These are phyloP conservation scores for Blepharisma stoltei DNA, from an alignment of 73 alveolate genomes.

Conservation along the genomic window DNA sequence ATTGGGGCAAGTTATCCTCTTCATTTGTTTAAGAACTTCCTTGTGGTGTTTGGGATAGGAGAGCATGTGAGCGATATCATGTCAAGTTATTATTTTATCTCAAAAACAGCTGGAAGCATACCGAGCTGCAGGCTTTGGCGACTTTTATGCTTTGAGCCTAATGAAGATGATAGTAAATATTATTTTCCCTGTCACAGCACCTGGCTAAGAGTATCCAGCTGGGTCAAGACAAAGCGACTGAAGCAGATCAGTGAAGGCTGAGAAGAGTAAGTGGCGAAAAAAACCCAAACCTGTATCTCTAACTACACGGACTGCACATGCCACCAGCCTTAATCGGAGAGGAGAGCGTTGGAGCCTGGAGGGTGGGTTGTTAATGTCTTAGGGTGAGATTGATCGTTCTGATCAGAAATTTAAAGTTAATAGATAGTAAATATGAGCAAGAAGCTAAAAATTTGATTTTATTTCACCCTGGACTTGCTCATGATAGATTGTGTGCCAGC, in stretches of 20 bases:
- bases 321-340: no score
- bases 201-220: no score
- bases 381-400: no score
- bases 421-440: constrained; percentile 1
- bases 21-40: not conserved
- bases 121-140: not conserved
- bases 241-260: no score
- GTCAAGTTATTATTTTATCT: not conserved
- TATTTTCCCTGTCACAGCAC: no score
- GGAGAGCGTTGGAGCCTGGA: no score
- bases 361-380: no score
- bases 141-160: constrained; percentile 28
- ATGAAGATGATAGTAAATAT: not conserved
- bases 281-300: no score
- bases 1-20: not conserved
- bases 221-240: no score
- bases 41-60: constrained; percentile 7
- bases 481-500: not conserved
- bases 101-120: not conserved
- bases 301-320: no score
- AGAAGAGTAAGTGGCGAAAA: no score
- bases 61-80: not conserved
- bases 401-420: no score
- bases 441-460: constrained; percentile 11
- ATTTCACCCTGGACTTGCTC: not conserved